Base-by-base conservation (phyloP, 257 asterid genomes). In the Cruciata laevipes region DNA sequence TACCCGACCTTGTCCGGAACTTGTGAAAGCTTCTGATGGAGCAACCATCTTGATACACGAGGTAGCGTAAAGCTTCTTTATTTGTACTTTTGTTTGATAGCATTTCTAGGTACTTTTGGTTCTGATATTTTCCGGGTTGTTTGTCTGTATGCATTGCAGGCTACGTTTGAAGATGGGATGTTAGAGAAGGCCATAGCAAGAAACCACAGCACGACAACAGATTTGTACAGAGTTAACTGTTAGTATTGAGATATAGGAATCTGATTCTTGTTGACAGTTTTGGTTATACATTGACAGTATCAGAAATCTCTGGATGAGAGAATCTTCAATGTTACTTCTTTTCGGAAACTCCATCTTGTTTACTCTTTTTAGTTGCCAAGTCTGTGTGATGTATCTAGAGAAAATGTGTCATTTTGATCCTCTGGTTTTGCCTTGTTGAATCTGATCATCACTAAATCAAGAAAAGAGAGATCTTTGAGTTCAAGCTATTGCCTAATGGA, bases 1-100 rank as follows among this genome's bases (percentile, higher is more conserved):
- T 78, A 94, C 99, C 63, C 72, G 99, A 77, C 99, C 99, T 20
- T 94, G 99, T 78, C 90, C 89, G 3, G 95, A 90, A 73, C 85
- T 88, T 53, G 83, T 88, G 59, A 71, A 76, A 74, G 96, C 96
- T 35, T 77, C 99, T 11, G 77, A 51, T 1, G 95, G 90, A 12
- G 99, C 96, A 18, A 90, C 97, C 3, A 87, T 90, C 75, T 95
- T 93, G 57, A 90, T 93, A 74, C 95, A 93, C 2, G 97, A 89
- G 94, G 95, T 65, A 75, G 77, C 83, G 35, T 31, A 4, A 27
- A 58, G 25, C 35, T 32, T 17, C 21, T 5, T 18, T 60, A 9
- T 31, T 31, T 61, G 7, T 31, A 10, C 14, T 3, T 62, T 62
- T 33, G 16, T 35, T 47, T 47, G 7, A 4, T 14, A 17, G 16